These are phyloP conservation scores for Fusarium hainanense DNA, from an alignment of 2,329 filamentous ascomycete species.

Conservation along the genomic window DNA sequence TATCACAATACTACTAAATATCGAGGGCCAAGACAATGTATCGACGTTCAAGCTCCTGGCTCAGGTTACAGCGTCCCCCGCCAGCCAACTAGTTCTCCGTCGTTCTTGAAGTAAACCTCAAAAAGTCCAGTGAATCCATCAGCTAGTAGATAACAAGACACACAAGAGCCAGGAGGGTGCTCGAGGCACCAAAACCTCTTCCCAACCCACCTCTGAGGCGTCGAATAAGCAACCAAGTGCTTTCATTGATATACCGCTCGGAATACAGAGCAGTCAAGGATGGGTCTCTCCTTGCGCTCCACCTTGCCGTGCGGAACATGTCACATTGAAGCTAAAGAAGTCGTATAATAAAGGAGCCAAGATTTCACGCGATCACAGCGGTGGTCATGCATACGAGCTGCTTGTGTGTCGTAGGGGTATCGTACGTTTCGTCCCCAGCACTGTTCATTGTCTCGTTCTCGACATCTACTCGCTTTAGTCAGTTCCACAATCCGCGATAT, in stretches of 20 bases:
- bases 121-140: slow-evolving; percentile 14
- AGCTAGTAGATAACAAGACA: slow-evolving; percentile 53
- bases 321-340: slow-evolving; percentile 3
- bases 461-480: slow-evolving; percentile 42
- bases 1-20: background rate
- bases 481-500: slow-evolving; percentile 18
- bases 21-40: slow-evolving; percentile 49
- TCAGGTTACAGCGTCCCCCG: slow-evolving; percentile 45
- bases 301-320: slow-evolving; percentile 74
- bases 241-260: slow-evolving; percentile 71
- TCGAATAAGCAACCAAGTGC: slow-evolving; percentile 39
- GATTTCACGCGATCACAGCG: slow-evolving; percentile 10
- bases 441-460: slow-evolving; percentile 36
- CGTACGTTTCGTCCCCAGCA: slow-evolving; percentile 49
- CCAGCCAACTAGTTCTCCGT: slow-evolving; percentile 23
- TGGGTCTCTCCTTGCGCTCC: slow-evolving; percentile 80
- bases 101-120: slow-evolving; percentile 10
- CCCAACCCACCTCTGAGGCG: slow-evolving; percentile 45
- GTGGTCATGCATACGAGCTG: slow-evolving; percentile 4
- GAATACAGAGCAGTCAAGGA: slow-evolving; percentile 82
- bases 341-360: background rate
- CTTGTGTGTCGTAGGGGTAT: slow-evolving; percentile 50
- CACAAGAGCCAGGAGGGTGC: slow-evolving; percentile 55
- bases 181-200: slow-evolving; percentile 45
- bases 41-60: slow-evolving; percentile 55